Percentiles rank a stretch among this genome's conserved stretches.
These are phyloP conservation scores for Vanilla planifolia DNA, from an alignment of 106 monocot species.

Conservation along the genomic window DNA sequence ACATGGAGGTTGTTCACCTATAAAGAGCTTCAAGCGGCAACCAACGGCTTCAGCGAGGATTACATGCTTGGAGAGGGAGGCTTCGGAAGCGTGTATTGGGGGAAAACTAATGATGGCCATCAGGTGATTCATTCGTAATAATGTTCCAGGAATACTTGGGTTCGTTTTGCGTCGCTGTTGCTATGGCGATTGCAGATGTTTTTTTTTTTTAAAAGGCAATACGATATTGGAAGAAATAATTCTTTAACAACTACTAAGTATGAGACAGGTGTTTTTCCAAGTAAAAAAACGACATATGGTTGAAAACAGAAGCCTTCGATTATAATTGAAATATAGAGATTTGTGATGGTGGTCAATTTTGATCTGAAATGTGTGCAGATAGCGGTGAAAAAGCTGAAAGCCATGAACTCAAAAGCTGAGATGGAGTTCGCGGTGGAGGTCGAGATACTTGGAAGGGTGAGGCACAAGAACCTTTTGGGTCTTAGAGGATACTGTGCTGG, in stretches of 20 bases:
- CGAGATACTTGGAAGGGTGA: conserved; percentile 41
- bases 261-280: too few relatives aligned
- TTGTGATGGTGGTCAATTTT: too few relatives aligned
- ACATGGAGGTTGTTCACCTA: conserved; percentile 44
- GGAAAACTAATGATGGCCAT: conserved; percentile 28
- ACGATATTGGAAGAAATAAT: too few relatives aligned
- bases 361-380: too few relatives aligned
- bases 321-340: too few relatives aligned
- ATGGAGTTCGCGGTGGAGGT: conserved; percentile 57
- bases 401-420: conserved; percentile 41
- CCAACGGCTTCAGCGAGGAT: conserved; percentile 34
- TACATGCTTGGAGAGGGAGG: conserved; percentile 38
- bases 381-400: conserved; percentile 63
- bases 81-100: conserved; percentile 45
- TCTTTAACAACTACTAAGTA: too few relatives aligned
- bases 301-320: too few relatives aligned
- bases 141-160: too few relatives aligned
- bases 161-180: too few relatives aligned
- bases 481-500: conserved; percentile 43
- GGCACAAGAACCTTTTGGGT: conserved; percentile 50
- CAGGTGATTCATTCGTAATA: conserved; percentile 13
- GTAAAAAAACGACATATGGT: too few relatives aligned
- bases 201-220: too few relatives aligned
- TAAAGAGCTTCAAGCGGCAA: conserved; percentile 31
- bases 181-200: too few relatives aligned